Evolutionary conservation across 768 basidiomycete species (phyloP).

Genomic region (Amanita brunnescens): DNA sequence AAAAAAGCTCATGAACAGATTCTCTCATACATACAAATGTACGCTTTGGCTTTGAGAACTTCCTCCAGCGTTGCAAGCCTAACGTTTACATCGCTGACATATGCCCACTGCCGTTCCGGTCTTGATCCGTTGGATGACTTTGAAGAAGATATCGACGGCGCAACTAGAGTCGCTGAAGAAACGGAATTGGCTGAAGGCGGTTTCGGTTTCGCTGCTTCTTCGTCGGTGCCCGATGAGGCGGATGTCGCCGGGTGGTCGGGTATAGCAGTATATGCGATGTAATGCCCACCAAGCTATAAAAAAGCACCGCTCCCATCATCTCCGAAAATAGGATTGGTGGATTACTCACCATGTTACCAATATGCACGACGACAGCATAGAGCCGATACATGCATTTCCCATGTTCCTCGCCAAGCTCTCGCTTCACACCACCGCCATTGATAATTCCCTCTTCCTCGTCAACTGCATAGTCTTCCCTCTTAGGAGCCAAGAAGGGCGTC

Average conservation of each 20-base stretch:
- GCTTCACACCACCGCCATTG: conserved; percentile 2
- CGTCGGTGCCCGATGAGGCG: background rate
- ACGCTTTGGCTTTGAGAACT: conserved; percentile 85
- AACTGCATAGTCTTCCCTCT: conserved; percentile 59
- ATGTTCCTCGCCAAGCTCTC: conserved; percentile 15
- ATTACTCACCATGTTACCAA: conserved; percentile 71
- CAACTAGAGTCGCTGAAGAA: background rate
- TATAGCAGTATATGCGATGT: conserved; percentile 76
- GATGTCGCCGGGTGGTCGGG: conserved; percentile 27
- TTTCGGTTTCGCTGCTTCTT: background rate
- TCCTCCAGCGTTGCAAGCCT: conserved; percentile 75
- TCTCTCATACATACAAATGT: conserved; percentile 89
- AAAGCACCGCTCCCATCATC: conserved; percentile 8
- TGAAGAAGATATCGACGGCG: conserved; percentile 6
- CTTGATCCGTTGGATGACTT: conserved; percentile 10
- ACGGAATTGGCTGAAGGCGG: conserved; percentile 8
- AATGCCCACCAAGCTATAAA: conserved; percentile 76
- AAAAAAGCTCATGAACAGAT: conserved; percentile 23
- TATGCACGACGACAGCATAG: conserved; percentile 80
- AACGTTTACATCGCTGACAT: conserved; percentile 87
- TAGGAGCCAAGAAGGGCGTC: conserved; percentile 79
- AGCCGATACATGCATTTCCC: conserved; percentile 54
- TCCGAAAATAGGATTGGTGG: background rate
- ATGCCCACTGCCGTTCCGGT: conserved; percentile 70
- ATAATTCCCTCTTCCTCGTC: conserved; percentile 17